Evolutionary conservation across 148 eudicot species (phyloP).

Genomic region (Limonium bicolor): DNA sequence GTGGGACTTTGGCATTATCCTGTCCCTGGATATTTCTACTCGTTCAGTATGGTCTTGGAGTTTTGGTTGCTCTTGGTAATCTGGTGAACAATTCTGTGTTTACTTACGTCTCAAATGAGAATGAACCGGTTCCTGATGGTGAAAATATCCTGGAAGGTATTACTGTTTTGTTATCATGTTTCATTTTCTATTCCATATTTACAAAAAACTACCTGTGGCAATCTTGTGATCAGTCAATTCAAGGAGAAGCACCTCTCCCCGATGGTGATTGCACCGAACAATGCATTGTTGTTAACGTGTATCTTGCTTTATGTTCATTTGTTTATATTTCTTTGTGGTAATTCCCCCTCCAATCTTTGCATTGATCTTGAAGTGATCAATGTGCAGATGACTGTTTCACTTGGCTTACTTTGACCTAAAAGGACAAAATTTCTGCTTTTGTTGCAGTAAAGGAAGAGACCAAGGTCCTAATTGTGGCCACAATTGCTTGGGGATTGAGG

Average conservation of each 20-base stretch:
- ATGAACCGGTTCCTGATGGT: constrained; percentile 34
- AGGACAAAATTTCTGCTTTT: not conserved
- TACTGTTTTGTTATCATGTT: not conserved
- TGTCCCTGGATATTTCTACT: constrained; percentile 84
- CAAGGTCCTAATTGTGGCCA: constrained; percentile 88
- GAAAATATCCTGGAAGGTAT: constrained; percentile 56
- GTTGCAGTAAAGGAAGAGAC: constrained; percentile 81
- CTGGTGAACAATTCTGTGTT: constrained; percentile 95
- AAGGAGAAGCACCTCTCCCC: too few species aligned
- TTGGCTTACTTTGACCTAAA: not conserved
- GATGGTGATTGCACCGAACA: not conserved
- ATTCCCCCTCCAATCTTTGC: not conserved
- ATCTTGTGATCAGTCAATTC: too few species aligned
- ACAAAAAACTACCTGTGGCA: not conserved
- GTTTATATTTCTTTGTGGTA: not conserved
- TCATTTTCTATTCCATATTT: not conserved
- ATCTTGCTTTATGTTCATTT: not conserved
- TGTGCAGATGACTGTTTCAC: not conserved
- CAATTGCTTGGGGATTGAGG: constrained; percentile 94
- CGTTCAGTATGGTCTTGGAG: constrained; percentile 89
- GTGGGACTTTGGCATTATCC: constrained; percentile 96
- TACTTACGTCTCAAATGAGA: constrained; percentile 54
- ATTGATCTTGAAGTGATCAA: too few species aligned
- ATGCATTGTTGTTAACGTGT: not conserved
- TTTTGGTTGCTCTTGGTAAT: constrained; percentile 85